These are phyloP conservation scores for Solanum neorickii DNA, from an alignment of 257 asterid genomes.

Conservation along the genomic window DNA sequence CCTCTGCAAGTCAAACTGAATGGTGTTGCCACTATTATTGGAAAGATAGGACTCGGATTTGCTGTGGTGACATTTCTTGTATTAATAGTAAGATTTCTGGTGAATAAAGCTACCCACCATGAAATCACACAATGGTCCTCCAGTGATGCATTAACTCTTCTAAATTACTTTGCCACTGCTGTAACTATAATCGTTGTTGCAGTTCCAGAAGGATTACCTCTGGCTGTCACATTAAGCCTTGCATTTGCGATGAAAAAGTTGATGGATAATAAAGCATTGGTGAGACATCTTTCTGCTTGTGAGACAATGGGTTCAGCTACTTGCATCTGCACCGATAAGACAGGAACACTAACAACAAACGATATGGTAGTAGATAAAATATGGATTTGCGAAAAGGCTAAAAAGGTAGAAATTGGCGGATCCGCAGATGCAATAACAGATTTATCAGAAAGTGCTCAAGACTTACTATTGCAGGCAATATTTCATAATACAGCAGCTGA, in stretches of 20 bases:
- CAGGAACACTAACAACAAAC: slow-evolving; percentile 93
- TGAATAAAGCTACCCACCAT: slow-evolving; percentile 47
- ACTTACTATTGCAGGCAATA: slow-evolving; percentile 61
- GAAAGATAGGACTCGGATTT: slow-evolving; percentile 76
- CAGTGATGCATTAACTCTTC: slow-evolving; percentile 52
- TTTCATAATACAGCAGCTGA: slow-evolving; percentile 79
- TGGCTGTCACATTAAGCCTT: slow-evolving; percentile 93
- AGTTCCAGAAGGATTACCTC: slow-evolving; percentile 95
- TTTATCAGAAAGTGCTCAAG: slow-evolving; percentile 33
- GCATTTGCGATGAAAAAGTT: slow-evolving; percentile 89
- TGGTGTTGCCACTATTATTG: slow-evolving; percentile 92
- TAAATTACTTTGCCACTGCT: slow-evolving; percentile 88
- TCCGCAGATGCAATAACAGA: slow-evolving; percentile 16
- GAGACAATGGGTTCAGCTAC: slow-evolving; percentile 99
- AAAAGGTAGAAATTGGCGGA: slow-evolving; percentile 30
- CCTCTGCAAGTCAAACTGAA: slow-evolving; percentile 96
- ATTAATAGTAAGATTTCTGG: slow-evolving; percentile 48
- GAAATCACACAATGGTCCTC: slow-evolving; percentile 71
- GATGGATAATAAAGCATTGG: slow-evolving; percentile 79
- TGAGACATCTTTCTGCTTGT: slow-evolving; percentile 89
- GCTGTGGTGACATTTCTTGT: slow-evolving; percentile 70
- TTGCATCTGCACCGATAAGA: slow-evolving; percentile 91
- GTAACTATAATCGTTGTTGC: slow-evolving; percentile 97
- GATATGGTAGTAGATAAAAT: slow-evolving; percentile 77
- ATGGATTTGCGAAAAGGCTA: slow-evolving; percentile 53